phyloP scores from a whole-genome alignment of 257 asterid species.

The Asclepias syriaca region DNA sequence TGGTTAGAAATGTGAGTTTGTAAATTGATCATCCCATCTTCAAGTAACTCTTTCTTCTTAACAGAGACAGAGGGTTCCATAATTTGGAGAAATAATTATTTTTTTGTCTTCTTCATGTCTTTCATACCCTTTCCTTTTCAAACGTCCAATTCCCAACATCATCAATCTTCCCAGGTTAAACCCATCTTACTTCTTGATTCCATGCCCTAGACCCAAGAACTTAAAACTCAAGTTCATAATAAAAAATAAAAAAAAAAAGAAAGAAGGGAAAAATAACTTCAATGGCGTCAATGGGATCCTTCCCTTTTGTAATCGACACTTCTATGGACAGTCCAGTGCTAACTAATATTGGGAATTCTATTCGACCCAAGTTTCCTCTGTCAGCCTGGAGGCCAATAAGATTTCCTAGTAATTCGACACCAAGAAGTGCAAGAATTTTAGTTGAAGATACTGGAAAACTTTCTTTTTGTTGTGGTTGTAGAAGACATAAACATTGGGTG shows the following conservation, averaged over 20 bases:
- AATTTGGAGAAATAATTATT: not conserved
- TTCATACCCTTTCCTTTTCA: not conserved
- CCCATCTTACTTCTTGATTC: not conserved
- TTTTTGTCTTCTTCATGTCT: not conserved
- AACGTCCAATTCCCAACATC: not conserved
- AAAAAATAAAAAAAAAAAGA: too few species aligned
- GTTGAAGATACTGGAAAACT: slow-evolving; percentile 30
- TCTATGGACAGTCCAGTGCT: slow-evolving; percentile 44
- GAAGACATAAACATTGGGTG: slow-evolving; percentile 34
- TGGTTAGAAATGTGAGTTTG: slow-evolving; percentile 4
- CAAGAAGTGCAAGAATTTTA: slow-evolving; percentile 29
- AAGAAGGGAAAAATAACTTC: not conserved
- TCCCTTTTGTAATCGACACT: slow-evolving; percentile 31
- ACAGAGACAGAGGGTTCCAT: slow-evolving; percentile 11
- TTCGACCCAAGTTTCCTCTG: slow-evolving; percentile 38
- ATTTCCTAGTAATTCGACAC: slow-evolving; percentile 22
- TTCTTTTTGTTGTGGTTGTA: slow-evolving; percentile 33
- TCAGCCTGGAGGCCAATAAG: slow-evolving; percentile 32
- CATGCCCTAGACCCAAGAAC: not conserved
- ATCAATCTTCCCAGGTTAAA: not conserved
- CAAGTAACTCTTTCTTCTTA: slow-evolving; percentile 6
- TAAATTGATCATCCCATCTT: slow-evolving; percentile 10
- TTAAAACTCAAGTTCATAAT: not conserved
- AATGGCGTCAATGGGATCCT: slow-evolving; percentile 56
- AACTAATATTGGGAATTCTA: slow-evolving; percentile 26